Conservation (phyloP, 192 early-diverging fungal species). For the Coemansia sp. region DNA sequence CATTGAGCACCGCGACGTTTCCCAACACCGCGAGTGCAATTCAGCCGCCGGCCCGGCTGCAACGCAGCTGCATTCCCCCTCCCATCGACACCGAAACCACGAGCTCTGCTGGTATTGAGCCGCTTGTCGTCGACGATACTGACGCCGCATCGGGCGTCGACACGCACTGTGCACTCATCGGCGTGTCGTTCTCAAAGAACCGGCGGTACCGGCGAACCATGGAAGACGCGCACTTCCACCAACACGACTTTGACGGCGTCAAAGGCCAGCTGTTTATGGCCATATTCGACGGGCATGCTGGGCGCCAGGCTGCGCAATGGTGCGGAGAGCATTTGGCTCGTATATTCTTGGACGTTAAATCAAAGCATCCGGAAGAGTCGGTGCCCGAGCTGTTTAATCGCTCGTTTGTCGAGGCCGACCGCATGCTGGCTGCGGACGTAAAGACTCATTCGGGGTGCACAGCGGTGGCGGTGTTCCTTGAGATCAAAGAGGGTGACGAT, state of each 20-base stretch:
- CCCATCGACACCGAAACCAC: slow-evolving; percentile 52
- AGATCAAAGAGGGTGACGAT: slow-evolving; percentile 19
- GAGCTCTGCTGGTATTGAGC: slow-evolving; percentile 1
- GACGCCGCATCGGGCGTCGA: background rate
- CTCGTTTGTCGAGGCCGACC: slow-evolving; percentile 81
- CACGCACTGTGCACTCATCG: slow-evolving; percentile 31
- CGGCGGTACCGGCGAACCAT: slow-evolving; percentile 88
- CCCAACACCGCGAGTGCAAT: slow-evolving; percentile 25
- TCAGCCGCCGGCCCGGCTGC: slow-evolving; percentile 39
- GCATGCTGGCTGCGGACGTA: slow-evolving; percentile 72
- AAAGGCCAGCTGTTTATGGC: slow-evolving; percentile 87
- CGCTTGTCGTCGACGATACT: slow-evolving; percentile 6
- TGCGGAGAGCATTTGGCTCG: slow-evolving; percentile 85
- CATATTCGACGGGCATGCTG: slow-evolving; percentile 97
- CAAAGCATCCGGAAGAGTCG: slow-evolving; percentile 56
- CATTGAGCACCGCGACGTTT: slow-evolving; percentile 19
- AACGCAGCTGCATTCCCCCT: slow-evolving; percentile 50
- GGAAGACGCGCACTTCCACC: slow-evolving; percentile 94
- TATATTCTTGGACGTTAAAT: slow-evolving; percentile 66
- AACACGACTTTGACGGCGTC: slow-evolving; percentile 80
- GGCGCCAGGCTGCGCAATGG: slow-evolving; percentile 92
- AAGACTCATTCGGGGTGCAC: slow-evolving; percentile 89
- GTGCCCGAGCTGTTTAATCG: slow-evolving; percentile 82
- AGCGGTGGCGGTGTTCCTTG: slow-evolving; percentile 78
- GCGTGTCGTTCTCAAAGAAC: slow-evolving; percentile 62